Conservation (phyloP, 225 moss, liverwort and hornwort species). For the Marchantia paleacea region DNA sequence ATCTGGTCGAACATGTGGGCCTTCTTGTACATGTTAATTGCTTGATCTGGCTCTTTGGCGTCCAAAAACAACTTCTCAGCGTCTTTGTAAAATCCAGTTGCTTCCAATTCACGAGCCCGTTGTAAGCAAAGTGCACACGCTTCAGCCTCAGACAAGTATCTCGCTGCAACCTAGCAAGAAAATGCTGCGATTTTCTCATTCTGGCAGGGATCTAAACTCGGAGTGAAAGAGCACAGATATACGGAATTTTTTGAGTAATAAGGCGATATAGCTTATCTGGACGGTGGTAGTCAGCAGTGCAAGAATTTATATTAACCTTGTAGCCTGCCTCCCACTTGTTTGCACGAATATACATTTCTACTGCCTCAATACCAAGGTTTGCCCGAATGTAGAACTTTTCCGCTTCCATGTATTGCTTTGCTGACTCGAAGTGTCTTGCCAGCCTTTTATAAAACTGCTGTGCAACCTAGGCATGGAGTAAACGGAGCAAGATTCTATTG, state of each 20-base stretch:
- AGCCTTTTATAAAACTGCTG: conserved; percentile 69
- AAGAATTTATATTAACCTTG: conserved; percentile 44
- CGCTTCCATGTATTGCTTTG: conserved; percentile 73
- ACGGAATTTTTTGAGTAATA: too few relatives aligned
- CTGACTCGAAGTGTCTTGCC: conserved; percentile 84
- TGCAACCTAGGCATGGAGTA: conserved; percentile 48
- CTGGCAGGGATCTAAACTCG: not conserved
- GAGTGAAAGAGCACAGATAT: too few relatives aligned
- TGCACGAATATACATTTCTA: conserved; percentile 91
- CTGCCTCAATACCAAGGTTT: conserved; percentile 78
- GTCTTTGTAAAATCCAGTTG: conserved; percentile 62
- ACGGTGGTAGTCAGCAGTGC: too few relatives aligned
- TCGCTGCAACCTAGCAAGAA: conserved; percentile 61
- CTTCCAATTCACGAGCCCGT: conserved; percentile 77
- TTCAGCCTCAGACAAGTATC: conserved; percentile 67
- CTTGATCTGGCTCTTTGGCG: conserved; percentile 78
- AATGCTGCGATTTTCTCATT: not conserved
- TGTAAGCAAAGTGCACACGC: conserved; percentile 70
- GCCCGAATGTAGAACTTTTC: conserved; percentile 77
- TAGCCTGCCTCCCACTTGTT: conserved; percentile 87
- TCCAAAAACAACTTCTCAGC: conserved; percentile 89
- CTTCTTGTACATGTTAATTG: conserved; percentile 94
- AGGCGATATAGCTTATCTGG: too few relatives aligned
- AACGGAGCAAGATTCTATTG: not conserved
- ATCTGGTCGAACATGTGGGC: conserved; percentile 76